These are phyloP conservation scores for Corinectria fuckeliana DNA, from an alignment of 2,329 filamentous ascomycete species.

Conservation along the genomic window DNA sequence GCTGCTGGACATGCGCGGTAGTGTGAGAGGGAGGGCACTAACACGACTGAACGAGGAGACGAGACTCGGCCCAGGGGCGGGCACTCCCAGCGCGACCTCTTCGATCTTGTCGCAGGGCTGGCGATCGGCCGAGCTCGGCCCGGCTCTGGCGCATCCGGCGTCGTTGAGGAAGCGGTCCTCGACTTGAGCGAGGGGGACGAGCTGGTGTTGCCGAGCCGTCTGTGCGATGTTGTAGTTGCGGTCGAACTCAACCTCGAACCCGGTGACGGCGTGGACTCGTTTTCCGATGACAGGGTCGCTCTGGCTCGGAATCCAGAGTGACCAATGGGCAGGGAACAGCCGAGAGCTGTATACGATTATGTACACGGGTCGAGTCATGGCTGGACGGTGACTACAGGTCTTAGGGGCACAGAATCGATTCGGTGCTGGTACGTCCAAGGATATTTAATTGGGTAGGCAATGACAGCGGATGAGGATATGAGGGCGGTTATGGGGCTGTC, in stretches of 20 bases:
- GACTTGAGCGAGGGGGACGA: not conserved
- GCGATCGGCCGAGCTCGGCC: not conserved
- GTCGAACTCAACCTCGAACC: conserved; percentile 7
- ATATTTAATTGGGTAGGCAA: not conserved
- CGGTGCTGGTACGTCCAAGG: not conserved
- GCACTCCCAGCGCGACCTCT: conserved; percentile 1
- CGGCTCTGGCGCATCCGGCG: not conserved
- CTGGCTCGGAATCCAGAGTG: conserved; percentile 7
- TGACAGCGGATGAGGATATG: not conserved
- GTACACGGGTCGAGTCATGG: conserved; percentile 1
- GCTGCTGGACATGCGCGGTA: no score
- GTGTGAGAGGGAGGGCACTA: not conserved
- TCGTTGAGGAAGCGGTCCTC: not conserved
- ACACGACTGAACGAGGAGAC: not conserved
- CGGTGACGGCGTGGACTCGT: not conserved
- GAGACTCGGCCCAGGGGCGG: conserved; percentile 4
- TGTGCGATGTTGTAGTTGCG: conserved; percentile 9
- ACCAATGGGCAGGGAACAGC: conserved; percentile 14
- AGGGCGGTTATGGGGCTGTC: no score
- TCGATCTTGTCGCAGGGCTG: conserved; percentile 5
- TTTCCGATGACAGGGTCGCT: not conserved
- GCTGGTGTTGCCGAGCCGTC: not conserved
- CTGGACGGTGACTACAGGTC: not conserved
- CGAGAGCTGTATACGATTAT: conserved; percentile 11
- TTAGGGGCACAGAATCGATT: no score